Percentiles rank a stretch among this genome's conserved stretches.
phyloP scores from a whole-genome alignment of 2,329 filamentous ascomycete species.

The Cladorrhinum sp. region DNA sequence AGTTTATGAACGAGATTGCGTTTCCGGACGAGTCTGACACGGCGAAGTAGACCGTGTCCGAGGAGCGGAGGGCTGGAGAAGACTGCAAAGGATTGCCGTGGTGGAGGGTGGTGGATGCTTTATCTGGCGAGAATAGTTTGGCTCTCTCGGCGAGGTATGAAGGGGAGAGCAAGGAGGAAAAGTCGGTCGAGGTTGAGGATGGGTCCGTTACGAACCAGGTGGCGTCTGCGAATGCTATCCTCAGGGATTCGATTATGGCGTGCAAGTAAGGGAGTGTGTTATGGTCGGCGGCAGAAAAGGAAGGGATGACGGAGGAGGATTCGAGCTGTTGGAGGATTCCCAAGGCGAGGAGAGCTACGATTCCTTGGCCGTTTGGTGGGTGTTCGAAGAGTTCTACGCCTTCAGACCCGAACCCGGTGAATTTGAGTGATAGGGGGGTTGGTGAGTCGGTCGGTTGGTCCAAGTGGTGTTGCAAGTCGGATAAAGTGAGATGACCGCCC shows the following conservation, averaged over 20 bases:
- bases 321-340: constrained; percentile 89
- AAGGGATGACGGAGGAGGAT: constrained; percentile 68
- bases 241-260: constrained; percentile 80
- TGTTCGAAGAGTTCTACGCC: constrained; percentile 92
- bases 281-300: constrained; percentile 68
- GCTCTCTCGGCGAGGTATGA: constrained; percentile 71
- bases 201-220: constrained; percentile 90
- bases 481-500: constrained; percentile 74
- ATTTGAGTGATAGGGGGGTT: constrained; percentile 78
- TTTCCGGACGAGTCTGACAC: constrained; percentile 81
- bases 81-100: constrained; percentile 67
- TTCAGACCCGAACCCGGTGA: constrained; percentile 59
- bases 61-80: constrained; percentile 75
- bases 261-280: constrained; percentile 82
- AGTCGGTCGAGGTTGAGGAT: constrained; percentile 60
- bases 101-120: constrained; percentile 59
- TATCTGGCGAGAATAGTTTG: constrained; percentile 54
- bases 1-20: constrained; percentile 95
- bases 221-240: constrained; percentile 86
- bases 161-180: constrained; percentile 63
- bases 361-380: constrained; percentile 92
- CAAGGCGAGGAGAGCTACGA: constrained; percentile 90
- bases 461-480: constrained; percentile 77
- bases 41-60: constrained; percentile 93
- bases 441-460: constrained; percentile 69